Base-by-base conservation (phyloP, 352 stramenopile genomes). In the Albugo laibachii region DNA sequence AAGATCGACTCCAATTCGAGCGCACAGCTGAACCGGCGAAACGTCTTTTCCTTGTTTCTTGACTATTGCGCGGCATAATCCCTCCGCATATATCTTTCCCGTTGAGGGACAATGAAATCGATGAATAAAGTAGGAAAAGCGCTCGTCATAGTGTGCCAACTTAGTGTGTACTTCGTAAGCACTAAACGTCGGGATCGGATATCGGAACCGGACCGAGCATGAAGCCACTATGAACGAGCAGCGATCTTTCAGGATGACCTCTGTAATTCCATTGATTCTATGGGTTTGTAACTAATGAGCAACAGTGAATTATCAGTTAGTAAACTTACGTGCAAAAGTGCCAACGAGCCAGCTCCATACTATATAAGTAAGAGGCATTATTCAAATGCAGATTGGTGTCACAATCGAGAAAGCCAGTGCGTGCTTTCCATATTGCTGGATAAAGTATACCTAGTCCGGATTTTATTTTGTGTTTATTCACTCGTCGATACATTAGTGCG, bases 371-470 rank as follows among this genome's bases (percentile, higher is more conserved):
- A 5, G 69, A 68, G 4, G 79, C 58, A 52, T 92, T 92, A 66
- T 92, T 92, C 6, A 89, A 56, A 49, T 92, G 79, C 41, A 86
- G n/a, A 45, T 89, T 89, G 53, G 89, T 50, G 50, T 89, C 79
- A 36, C 73, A 80, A 57, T 92, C 79, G 14, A 88, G 55, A 15
- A 88, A 53, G 0, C 73, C 72, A 5, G 66, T 58, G 12, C 75
- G 67, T 10, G 61, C 71, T 21, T 61, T 70, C 70, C 73, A 91
- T 20, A 91, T 61, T 0, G 72, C 61, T 13, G 75, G 69, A 45
- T 81, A 79, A 19, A 52, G 57, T 54, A 91, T 41, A 27, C 68
- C 70, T 53, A 88, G 47, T 10, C 71, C 69, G n/a, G 69, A 39
- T 21, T 59, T 57, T 27, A 59, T 60, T n/a, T 57, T 61, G 18